Conservation (phyloP, 2,329 filamentous ascomycete species). For the Lizonia empirigonia region DNA sequence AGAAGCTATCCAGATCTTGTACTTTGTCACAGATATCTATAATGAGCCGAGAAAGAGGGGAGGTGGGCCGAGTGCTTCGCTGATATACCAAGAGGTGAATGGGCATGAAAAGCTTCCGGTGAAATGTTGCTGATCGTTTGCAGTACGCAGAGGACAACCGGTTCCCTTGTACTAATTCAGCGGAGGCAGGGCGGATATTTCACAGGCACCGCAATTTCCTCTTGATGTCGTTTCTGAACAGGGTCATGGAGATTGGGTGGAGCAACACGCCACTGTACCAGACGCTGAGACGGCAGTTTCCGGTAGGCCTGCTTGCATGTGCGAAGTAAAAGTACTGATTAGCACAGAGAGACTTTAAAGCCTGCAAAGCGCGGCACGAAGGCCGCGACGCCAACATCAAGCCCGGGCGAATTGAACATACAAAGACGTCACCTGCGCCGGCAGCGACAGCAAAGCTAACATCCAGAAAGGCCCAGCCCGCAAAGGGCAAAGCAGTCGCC, state of each 20-base stretch:
- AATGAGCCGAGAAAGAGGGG: conserved; percentile 48
- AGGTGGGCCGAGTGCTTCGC: conserved; percentile 45
- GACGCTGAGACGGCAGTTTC: conserved; percentile 48
- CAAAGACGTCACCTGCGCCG: conserved; percentile 18
- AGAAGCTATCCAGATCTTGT: conserved; percentile 68
- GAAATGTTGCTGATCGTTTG: conserved; percentile 14
- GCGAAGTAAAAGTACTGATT: conserved; percentile 11
- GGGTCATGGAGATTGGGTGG: conserved; percentile 54
- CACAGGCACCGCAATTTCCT: conserved; percentile 51
- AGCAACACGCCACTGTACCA: conserved; percentile 51
- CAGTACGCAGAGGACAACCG: conserved; percentile 47
- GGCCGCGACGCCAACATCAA: conserved; percentile 32
- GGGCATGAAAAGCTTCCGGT: too few species aligned
- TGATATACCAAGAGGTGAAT: conserved; percentile 50
- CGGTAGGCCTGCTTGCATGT: conserved; percentile 28
- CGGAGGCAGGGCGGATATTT: conserved; percentile 38
- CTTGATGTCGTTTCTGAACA: conserved; percentile 52
- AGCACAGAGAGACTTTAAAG: conserved; percentile 38
- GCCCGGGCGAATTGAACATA: conserved; percentile 15
- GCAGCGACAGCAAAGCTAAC: conserved; percentile 6
- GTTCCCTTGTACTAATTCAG: conserved; percentile 31
- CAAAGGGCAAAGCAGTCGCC: conserved; percentile 11
- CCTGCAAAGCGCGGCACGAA: conserved; percentile 38
- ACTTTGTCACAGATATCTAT: conserved; percentile 66
- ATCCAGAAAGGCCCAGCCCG: conserved; percentile 4